Evolutionary conservation across 2,329 filamentous ascomycete genomes (phyloP), one percentile per base, ranked within the genome.

Genomic region (Phaeosphaeriaceae sp.): DNA sequence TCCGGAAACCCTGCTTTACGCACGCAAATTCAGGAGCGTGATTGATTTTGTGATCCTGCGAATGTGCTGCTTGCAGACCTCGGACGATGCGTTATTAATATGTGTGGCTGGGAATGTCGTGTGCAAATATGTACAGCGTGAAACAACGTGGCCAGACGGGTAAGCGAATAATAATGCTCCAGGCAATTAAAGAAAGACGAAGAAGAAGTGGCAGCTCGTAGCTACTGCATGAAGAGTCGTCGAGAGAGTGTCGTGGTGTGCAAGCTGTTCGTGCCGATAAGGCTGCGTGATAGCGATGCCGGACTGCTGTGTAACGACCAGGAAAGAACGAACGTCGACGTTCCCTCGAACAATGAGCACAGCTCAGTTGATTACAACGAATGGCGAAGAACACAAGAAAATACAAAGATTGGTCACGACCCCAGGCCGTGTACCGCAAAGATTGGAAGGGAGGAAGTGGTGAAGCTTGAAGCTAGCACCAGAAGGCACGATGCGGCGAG

Each of bases 61-160:
- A 15, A 44, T 19, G 33, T 48, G 45, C 42, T 48, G 52, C 42
- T 53, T 53, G 45, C 57, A 50, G 56, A 53, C 48, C 48, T 56
- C 48, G 59, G 54, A 44, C 44, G 19, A 25, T 22, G 54, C 33
- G 50, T 50, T 56, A 58, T 57, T 56, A 57, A 51, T n/a, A n/a
- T n/a, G 19, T 51, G 27, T 31, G 40, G 25, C 19, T 11, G 53
- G 40, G n/a, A 47, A 20, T 60, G 56, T 46, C 57, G 57, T 50
- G 51, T 54, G 25, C 52, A 54, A 60, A 42, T 59, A 65, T 67
- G 51, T 61, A 61, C 65, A 67, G 56, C 54, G 51, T 60, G 60
- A 51, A 56, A 48, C 51, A 67, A 73, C 70, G 73, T 74, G 67
- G 54, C 73, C 70, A 73, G 72, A 76, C 71, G 67, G 69, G 68